A percentile compares a stretch with the other conserved stretches of the same genome.
Conservation (phyloP, 495 filamentous ascomycete genomes). For the Tuber aestivum region DNA sequence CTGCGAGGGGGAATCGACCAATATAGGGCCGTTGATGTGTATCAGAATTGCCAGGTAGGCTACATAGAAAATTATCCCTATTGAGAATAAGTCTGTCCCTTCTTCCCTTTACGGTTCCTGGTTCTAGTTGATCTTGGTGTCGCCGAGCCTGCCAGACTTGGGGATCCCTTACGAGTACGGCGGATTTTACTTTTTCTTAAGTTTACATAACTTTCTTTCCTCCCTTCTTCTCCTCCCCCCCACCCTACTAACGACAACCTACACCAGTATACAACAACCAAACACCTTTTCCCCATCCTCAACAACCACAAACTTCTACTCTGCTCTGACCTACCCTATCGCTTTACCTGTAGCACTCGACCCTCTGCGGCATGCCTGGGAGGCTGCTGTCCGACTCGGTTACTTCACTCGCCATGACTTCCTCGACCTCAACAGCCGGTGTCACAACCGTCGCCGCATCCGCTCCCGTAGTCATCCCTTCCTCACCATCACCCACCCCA, state of each 20-base stretch:
- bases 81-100: neutral
- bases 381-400: constrained; percentile 35
- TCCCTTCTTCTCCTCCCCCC: constrained; percentile 1
- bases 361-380: constrained; percentile 30
- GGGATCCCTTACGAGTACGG: neutral
- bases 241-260: neutral
- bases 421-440: constrained; percentile 20
- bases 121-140: neutral
- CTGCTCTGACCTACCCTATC: neutral
- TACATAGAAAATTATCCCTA: neutral
- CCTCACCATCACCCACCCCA: constrained; percentile 46
- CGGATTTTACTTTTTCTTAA: neutral
- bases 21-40: neutral
- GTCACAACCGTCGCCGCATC: constrained; percentile 48
- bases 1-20: neutral
- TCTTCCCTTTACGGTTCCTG: neutral
- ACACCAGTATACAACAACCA: neutral
- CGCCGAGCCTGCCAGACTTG: neutral
- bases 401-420: constrained; percentile 26
- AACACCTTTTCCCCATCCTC: constrained; percentile 1
- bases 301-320: neutral
- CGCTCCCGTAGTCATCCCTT: constrained; percentile 47
- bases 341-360: neutral
- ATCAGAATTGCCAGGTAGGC: neutral
- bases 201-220: neutral